Percentiles rank a stretch among this genome's conserved stretches.
phyloP scores from a whole-genome alignment of 352 stramenopile species.

The Phytophthora niederhauseri region DNA sequence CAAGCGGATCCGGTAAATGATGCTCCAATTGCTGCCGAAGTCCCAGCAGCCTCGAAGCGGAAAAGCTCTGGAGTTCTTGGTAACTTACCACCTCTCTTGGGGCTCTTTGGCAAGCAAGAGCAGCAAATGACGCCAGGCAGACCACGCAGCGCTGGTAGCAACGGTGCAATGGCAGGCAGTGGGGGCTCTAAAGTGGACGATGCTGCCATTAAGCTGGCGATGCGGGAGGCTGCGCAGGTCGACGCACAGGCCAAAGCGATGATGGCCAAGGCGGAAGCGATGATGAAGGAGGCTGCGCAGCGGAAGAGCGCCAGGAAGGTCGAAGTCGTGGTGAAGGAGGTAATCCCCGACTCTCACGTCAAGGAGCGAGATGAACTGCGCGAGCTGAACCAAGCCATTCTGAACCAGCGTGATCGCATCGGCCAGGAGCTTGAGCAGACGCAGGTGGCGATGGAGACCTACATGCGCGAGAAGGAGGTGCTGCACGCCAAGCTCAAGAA shows the following conservation, averaged over 20 bases:
- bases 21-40: not conserved
- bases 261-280: conserved; percentile 70
- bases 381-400: conserved; percentile 67
- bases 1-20: conserved; percentile 7
- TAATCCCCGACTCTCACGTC: conserved; percentile 73
- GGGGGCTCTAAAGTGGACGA: conserved; percentile 31
- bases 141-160: not conserved
- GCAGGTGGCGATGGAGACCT: conserved; percentile 72
- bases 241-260: conserved; percentile 76
- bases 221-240: conserved; percentile 56
- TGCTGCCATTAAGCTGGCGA: conserved; percentile 45
- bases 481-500: conserved; percentile 74
- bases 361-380: conserved; percentile 69
- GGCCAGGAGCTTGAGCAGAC: conserved; percentile 76
- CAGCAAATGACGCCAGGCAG: not conserved
- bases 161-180: not conserved
- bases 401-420: conserved; percentile 74
- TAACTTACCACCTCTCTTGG: conserved; percentile 27
- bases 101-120: conserved; percentile 34
- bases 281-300: conserved; percentile 67
- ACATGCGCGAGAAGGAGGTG: conserved; percentile 64
- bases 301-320: conserved; percentile 46
- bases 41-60: not conserved
- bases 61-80: conserved; percentile 31
- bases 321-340: conserved; percentile 78